Evolutionary conservation across 2,329 filamentous ascomycete genomes (phyloP).

Genomic region (Apiospora kogelbergensis): DNA sequence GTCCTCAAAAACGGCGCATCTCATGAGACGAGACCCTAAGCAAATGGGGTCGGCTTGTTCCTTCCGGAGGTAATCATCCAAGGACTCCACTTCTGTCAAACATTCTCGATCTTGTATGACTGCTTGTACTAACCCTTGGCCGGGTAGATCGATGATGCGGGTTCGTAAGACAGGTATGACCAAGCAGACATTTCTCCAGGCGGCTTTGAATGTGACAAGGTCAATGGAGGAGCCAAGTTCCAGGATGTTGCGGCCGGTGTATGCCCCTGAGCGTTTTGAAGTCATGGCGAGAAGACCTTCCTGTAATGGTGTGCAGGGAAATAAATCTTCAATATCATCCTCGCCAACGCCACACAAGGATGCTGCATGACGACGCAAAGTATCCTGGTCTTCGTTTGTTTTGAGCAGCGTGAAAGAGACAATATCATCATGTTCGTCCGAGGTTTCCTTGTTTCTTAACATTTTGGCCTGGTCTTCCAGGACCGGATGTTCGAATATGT

Average conservation of each 20-base stretch:
- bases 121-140: conserved; percentile 19
- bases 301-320: conserved; percentile 9
- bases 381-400: conserved; percentile 23
- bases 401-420: conserved; percentile 19
- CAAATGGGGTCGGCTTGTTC: background rate
- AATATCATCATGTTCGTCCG: background rate
- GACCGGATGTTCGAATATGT: background rate
- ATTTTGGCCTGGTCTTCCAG: background rate
- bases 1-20: background rate
- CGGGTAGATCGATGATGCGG: background rate
- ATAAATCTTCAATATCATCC: background rate
- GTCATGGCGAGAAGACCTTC: conserved; percentile 9
- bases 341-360: conserved; percentile 13
- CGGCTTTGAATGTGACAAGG: background rate
- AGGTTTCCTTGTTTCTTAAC: background rate
- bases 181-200: background rate
- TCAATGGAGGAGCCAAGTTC: conserved; percentile 1
- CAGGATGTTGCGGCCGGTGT: conserved; percentile 23
- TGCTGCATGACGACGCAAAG: conserved; percentile 43
- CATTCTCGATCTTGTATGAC: background rate
- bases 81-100: background rate
- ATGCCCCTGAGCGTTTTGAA: conserved; percentile 19
- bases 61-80: background rate
- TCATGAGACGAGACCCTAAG: background rate
- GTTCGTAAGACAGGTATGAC: background rate